These are phyloP conservation scores for Wickerhamomyces sp. DNA, from an alignment of 1,139 yeast genomes.

Conservation along the genomic window DNA sequence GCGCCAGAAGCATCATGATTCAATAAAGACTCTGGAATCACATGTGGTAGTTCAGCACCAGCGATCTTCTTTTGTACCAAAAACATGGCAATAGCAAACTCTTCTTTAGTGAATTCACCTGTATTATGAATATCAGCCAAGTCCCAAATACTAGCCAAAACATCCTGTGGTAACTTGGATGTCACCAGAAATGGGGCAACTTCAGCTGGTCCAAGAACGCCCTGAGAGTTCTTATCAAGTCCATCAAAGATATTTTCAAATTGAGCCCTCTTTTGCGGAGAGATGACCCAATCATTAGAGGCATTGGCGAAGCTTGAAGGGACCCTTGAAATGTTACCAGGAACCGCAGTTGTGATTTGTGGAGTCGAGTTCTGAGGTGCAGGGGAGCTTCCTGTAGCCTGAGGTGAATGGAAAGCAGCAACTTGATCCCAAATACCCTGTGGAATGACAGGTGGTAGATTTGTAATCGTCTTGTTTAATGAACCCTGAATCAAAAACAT, in stretches of 20 bases:
- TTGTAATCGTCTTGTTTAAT: conserved; percentile 59
- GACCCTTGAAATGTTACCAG: conserved; percentile 20
- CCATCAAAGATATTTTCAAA: conserved; percentile 75
- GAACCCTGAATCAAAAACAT: conserved; percentile 91
- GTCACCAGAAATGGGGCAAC: conserved; percentile 88
- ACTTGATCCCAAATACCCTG: conserved; percentile 59
- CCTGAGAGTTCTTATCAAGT: conserved; percentile 61
- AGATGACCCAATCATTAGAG: conserved; percentile 65
- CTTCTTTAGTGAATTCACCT: conserved; percentile 74
- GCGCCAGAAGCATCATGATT: conserved; percentile 16
- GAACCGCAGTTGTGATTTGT: conserved; percentile 26
- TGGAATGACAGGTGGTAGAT: conserved; percentile 69
- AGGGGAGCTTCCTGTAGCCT: conserved; percentile 17
- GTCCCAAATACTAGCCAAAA: conserved; percentile 91
- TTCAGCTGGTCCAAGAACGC: conserved; percentile 66
- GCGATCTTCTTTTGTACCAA: conserved; percentile 78
- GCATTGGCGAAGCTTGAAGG: conserved; percentile 44
- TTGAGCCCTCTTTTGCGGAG: conserved; percentile 67
- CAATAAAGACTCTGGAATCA: conserved; percentile 51
- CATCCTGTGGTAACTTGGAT: conserved; percentile 80
- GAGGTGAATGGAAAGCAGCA: conserved; percentile 18
- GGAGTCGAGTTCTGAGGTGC: conserved; percentile 23
- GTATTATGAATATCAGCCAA: conserved; percentile 85
- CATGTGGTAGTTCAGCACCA: conserved; percentile 72
- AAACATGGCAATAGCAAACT: conserved; percentile 91